These are phyloP conservation scores for Botrytis paeoniae DNA, from an alignment of 2,329 filamentous ascomycete genomes.

Conservation along the genomic window DNA sequence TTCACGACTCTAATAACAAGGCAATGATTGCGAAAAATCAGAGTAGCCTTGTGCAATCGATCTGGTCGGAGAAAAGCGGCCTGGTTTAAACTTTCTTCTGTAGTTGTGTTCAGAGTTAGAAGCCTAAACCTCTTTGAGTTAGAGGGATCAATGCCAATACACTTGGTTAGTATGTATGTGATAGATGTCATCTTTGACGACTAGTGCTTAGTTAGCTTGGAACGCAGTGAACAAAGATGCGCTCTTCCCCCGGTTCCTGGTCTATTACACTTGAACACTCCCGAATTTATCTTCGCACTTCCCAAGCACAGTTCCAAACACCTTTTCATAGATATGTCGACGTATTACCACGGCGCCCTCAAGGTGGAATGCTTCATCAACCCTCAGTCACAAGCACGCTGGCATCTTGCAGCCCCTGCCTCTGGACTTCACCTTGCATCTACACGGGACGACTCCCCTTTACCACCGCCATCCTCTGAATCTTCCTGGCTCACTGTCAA, in stretches of 20 bases:
- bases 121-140: not conserved
- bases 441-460: not conserved
- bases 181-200: not conserved
- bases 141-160: not conserved
- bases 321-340: not conserved
- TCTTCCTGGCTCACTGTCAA: not conserved
- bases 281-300: not conserved
- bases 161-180: not conserved
- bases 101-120: not conserved
- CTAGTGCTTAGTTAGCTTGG: not conserved
- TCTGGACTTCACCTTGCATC: not conserved
- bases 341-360: not conserved
- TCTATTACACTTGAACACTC: not conserved
- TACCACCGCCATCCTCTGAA: not conserved
- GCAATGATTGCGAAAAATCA: not conserved
- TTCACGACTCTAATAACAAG: not conserved
- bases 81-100: not conserved
- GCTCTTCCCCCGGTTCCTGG: not conserved
- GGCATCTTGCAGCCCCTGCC: not conserved
- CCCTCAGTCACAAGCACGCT: not conserved
- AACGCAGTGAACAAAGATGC: not conserved
- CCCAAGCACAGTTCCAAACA: not conserved
- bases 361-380: not conserved
- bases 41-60: not conserved
- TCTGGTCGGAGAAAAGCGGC: not conserved